Evolutionary conservation across 2,329 filamentous ascomycete genomes (phyloP).

Genomic region (Pyrenophora tritici-repentis): DNA sequence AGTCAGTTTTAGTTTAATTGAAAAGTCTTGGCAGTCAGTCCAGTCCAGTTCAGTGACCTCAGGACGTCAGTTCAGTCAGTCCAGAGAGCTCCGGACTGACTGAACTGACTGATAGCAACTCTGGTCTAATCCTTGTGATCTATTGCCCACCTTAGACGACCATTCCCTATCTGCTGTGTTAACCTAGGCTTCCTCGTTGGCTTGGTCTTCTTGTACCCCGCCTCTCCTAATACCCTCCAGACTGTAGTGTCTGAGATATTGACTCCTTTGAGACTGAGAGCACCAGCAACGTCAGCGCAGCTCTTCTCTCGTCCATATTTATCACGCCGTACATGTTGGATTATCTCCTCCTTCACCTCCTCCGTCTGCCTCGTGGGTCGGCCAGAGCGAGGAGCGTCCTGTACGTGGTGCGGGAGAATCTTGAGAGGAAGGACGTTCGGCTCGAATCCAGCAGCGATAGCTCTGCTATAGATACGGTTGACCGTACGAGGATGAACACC

Average conservation of each 20-base stretch:
- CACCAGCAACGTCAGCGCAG: conserved; percentile 17
- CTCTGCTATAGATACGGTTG: no score
- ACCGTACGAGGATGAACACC: no score
- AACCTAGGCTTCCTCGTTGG: conserved; percentile 15
- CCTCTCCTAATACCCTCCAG: not conserved
- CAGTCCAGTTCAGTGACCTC: no score
- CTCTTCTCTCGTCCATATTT: conserved; percentile 14
- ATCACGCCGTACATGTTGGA: not conserved
- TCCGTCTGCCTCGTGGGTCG: not conserved
- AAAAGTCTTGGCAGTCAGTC: no score
- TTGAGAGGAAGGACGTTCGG: not conserved
- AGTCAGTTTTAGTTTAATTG: no score
- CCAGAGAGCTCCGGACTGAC: no score
- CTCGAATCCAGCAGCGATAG: no score
- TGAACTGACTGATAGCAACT: no score
- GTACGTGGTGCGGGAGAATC: not conserved
- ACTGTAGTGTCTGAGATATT: not conserved
- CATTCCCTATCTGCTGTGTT: not conserved
- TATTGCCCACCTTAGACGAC: no score
- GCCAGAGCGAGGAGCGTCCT: not conserved
- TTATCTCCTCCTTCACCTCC: not conserved
- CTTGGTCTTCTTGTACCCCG: conserved; percentile 10
- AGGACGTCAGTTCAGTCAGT: no score
- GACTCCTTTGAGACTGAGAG: conserved; percentile 6
- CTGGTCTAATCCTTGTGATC: no score